Evolutionary conservation across 2,329 filamentous ascomycete species (phyloP), one percentile per base, ranked within the genome.

Genomic region (Emydomyces testavorans): DNA sequence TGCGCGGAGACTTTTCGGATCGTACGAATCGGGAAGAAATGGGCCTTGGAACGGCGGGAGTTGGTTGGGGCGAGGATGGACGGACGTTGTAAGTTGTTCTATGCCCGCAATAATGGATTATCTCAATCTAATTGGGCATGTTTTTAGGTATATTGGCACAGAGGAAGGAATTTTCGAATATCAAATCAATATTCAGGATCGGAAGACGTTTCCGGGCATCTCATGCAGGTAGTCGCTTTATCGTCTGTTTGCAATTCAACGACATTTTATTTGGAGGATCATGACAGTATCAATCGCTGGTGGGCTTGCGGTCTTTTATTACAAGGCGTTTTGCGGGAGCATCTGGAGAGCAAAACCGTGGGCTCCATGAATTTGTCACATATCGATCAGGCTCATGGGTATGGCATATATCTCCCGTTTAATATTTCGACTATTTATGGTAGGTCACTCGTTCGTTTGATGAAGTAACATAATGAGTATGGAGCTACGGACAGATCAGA

Each of bases 111-210:
- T n/a, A 20, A 32, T 26, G 32, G 11, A 31, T 28, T 20, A 3
- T 23, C 7, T 24, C 42, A 31, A 48, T 23, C 48, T 40, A 46
- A 48, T 54, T 56, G 46, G 55, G 39, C 29, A 6, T 34, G n/a
- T 10, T 40, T 41, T 20, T 51, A 73, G 70, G 52, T 73, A 69
- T 50, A 63, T 71, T 51, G 70, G 65, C n/a, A 71, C 69, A 4
- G 61, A 71, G 39, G 62, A 69, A 51, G 70, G 70, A 15, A 71
- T 73, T 21, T 70, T 71, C 46, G 67, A 72, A 54, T 71, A 66
- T 52, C 62, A 66, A 34, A 53, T 73, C 50, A 71, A 73, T 51
- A 57, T 69, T 35, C 62, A 65, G 32, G 70, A 72, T 52, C 68
- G 70, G 43, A 71, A 71, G 58, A 70, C 64, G 7, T 72, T 71